phyloP scores from a whole-genome alignment of 192 early-diverging fungal genomes.

The Lobosporangium transversale region DNA sequence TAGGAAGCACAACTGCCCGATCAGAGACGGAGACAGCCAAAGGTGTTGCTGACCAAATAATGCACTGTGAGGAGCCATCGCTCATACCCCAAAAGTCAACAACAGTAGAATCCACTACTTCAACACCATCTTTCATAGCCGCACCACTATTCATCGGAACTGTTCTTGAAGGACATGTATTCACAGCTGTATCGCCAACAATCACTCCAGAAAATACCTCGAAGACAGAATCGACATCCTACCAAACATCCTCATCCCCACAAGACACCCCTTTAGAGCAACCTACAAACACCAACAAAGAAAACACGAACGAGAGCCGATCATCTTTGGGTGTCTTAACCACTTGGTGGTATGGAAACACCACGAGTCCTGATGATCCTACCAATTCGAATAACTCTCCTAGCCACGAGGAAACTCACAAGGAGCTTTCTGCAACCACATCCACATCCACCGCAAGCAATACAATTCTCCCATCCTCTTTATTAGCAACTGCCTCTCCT shows the following conservation, averaged over 20 bases:
- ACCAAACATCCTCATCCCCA: not conserved
- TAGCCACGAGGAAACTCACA: constrained; percentile 11
- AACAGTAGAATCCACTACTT: too few species aligned
- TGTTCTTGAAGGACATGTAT: constrained; percentile 6
- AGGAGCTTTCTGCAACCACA: not conserved
- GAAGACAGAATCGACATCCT: not conserved
- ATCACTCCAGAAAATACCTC: not conserved
- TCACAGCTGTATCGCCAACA: constrained; percentile 1
- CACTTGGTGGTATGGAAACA: constrained; percentile 35
- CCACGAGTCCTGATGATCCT: too few species aligned
- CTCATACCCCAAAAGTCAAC: not conserved
- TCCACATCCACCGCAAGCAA: not conserved
- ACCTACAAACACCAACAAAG: not conserved
- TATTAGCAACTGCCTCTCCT: not conserved
- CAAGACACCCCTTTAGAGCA: not conserved
- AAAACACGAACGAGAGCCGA: not conserved
- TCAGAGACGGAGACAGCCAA: not conserved
- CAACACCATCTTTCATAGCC: not conserved
- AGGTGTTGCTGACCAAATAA: not conserved
- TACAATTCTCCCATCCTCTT: not conserved
- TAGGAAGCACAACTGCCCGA: not conserved
- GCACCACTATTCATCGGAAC: constrained; percentile 11
- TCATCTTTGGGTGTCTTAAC: constrained; percentile 17
- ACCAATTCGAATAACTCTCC: constrained; percentile 10
- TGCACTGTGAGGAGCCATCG: not conserved